Evolutionary conservation across 352 stramenopile species (phyloP), one percentile per base, ranked within the genome.

Genomic region (Blastocystis sp.): DNA sequence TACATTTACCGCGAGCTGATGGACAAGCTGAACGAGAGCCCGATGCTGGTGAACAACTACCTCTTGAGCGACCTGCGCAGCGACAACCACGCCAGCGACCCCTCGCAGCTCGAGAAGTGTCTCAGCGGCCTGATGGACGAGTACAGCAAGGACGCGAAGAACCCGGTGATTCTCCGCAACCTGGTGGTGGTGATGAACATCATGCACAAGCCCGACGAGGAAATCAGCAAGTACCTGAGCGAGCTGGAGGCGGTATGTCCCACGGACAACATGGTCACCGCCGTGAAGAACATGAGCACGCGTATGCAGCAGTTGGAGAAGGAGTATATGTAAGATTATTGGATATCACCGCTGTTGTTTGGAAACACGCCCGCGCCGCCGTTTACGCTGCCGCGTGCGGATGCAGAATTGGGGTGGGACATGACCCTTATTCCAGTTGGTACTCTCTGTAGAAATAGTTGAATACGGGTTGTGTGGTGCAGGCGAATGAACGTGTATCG

Each of bases 11-110:
- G 50, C 4, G 74, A 85, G 61, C 65, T 85, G 13, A 85, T 85
- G 74, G 74, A 85, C 61, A 85, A 85, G 74, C 60, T 85, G 74
- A 85, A 85, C 51, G 74, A 85, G 29, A 85, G 74, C 39, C 51
- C 74, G 21, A 69, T 85, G 74, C 60, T 85, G 51, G 50, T 85
- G 13, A 85, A 29, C 21, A 85, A 85, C 37, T 85, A 85, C 61
- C 74, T 85, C 26, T 26, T 70, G 74, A 85, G 50, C 35, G 45
- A n/a, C 19, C 55, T 85, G 6, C 74, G 74, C 16, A 67, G 50
- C 35, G 55, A 69, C 61, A 24, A 69, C 31, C 45, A 69, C 26
- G 74, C 55, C 12, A 3, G 31, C 3, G 60, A 70, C 66, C 55
- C 24, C 1, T 21, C 33, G 31, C 45, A 85, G 51, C 51, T 69